Percentiles rank a stretch among this genome's conserved stretches.
Conservation (phyloP, 192 early-diverging fungal genomes). For the Linnemannia hyalina region DNA sequence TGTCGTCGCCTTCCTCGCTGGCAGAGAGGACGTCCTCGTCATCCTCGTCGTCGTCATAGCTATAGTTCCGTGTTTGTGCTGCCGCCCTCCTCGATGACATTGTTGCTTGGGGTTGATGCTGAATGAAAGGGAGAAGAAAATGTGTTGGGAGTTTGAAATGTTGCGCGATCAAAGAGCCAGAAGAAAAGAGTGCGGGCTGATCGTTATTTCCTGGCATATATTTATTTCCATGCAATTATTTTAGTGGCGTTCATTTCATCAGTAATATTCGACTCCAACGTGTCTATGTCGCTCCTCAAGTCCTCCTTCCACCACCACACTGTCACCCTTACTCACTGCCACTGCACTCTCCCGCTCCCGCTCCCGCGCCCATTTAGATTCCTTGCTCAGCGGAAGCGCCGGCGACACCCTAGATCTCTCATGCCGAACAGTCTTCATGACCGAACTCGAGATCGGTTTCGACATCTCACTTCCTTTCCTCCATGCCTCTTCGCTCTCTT, state of each 20-base stretch:
- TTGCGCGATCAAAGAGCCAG: not conserved
- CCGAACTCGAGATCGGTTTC: not conserved
- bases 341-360: too few relatives aligned
- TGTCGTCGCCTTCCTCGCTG: not conserved
- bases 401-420: too few relatives aligned
- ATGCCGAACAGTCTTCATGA: not conserved
- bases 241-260: not conserved
- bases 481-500: not conserved
- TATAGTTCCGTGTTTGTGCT: conserved; percentile 38
- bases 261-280: too few relatives aligned
- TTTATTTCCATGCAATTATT: conserved; percentile 2
- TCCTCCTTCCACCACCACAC: too few relatives aligned
- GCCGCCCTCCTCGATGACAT: conserved; percentile 35
- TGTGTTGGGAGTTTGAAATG: not conserved
- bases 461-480: not conserved
- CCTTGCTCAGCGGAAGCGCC: too few relatives aligned
- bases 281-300: too few relatives aligned
- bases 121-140: not conserved
- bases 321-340: too few relatives aligned
- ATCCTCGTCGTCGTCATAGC: conserved; percentile 37
- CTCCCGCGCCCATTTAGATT: too few relatives aligned
- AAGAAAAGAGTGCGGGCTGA: not conserved
- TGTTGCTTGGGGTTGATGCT: not conserved
- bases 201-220: not conserved
- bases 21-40: conserved; percentile 15